These are phyloP conservation scores for Coemansia sp. DNA, from an alignment of 192 early-diverging fungal species.

Conservation along the genomic window DNA sequence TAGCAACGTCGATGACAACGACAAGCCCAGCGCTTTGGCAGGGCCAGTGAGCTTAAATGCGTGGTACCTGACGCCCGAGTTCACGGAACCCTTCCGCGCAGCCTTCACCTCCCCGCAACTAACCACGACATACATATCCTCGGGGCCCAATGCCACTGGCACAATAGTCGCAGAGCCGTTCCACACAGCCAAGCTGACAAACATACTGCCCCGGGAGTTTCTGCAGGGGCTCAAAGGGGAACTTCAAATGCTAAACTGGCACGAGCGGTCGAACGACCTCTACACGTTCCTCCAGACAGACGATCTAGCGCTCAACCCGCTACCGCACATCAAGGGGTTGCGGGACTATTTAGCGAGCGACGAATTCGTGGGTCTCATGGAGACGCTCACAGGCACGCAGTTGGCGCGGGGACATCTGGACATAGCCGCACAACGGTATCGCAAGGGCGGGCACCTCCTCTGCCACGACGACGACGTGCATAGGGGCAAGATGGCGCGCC, in stretches of 20 bases:
- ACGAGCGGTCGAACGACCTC: constrained; percentile 63
- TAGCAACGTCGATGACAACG: not conserved
- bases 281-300: constrained; percentile 71
- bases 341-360: constrained; percentile 61
- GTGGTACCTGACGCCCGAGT: constrained; percentile 27
- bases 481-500: constrained; percentile 55
- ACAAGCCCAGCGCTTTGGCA: not conserved
- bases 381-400: constrained; percentile 60
- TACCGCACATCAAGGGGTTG: constrained; percentile 51
- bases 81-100: constrained; percentile 10
- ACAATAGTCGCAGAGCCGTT: constrained; percentile 27
- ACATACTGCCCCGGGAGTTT: constrained; percentile 17
- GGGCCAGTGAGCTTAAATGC: constrained; percentile 12
- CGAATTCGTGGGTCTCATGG: constrained; percentile 62
- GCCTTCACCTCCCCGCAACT: constrained; percentile 19
- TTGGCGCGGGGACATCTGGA: constrained; percentile 61
- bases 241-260: constrained; percentile 29
- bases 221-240: constrained; percentile 23
- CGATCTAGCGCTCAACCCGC: constrained; percentile 55
- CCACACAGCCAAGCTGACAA: constrained; percentile 29
- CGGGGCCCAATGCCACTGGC: constrained; percentile 3
- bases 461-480: constrained; percentile 79
- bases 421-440: constrained; percentile 68
- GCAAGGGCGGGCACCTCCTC: constrained; percentile 59
- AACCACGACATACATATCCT: not conserved